A percentile compares a stretch with the other conserved stretches of the same genome.
phyloP scores from a whole-genome alignment of 805 yeast species.

The Danielozyma ontarioensis region DNA sequence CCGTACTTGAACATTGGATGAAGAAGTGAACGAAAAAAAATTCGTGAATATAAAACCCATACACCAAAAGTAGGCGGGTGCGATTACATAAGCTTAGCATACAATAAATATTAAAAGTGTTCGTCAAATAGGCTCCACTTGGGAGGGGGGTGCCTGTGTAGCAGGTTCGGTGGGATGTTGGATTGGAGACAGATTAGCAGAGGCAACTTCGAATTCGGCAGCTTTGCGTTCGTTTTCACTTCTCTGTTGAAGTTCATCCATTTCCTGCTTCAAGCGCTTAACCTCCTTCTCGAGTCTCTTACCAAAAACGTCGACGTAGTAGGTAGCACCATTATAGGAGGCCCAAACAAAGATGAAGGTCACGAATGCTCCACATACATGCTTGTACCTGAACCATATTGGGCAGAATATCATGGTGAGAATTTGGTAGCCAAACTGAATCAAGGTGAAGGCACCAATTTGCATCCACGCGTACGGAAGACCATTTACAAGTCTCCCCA shows the following conservation, averaged over 20 bases:
- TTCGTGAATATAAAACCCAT: neutral
- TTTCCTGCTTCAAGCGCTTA: conserved; percentile 59
- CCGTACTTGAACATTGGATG: neutral
- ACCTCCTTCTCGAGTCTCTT: conserved; percentile 86
- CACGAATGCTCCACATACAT: conserved; percentile 64
- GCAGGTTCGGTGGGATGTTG: neutral
- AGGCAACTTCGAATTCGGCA: too few relatives aligned
- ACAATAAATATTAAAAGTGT: too few relatives aligned
- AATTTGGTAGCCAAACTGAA: conserved; percentile 84
- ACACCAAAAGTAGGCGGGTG: too few relatives aligned
- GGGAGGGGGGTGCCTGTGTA: neutral
- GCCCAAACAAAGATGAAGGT: conserved; percentile 73
- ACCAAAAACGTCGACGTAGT: conserved; percentile 89
- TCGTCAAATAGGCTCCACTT: too few relatives aligned
- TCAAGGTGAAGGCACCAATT: conserved; percentile 76
- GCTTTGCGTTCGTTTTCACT: too few relatives aligned
- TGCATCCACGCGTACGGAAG: conserved; percentile 81
- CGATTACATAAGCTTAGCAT: too few relatives aligned
- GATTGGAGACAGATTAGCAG: too few relatives aligned
- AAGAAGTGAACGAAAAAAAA: neutral
- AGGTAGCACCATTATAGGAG: conserved; percentile 90
- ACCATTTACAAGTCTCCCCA: conserved; percentile 76
- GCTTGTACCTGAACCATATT: conserved; percentile 71
- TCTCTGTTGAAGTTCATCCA: conserved; percentile 61
- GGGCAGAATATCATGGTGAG: conserved; percentile 87